A percentile compares a stretch with the other conserved stretches of the same genome.
Conservation (phyloP, 2,329 filamentous ascomycete genomes). For the Trichoderma koningii region DNA sequence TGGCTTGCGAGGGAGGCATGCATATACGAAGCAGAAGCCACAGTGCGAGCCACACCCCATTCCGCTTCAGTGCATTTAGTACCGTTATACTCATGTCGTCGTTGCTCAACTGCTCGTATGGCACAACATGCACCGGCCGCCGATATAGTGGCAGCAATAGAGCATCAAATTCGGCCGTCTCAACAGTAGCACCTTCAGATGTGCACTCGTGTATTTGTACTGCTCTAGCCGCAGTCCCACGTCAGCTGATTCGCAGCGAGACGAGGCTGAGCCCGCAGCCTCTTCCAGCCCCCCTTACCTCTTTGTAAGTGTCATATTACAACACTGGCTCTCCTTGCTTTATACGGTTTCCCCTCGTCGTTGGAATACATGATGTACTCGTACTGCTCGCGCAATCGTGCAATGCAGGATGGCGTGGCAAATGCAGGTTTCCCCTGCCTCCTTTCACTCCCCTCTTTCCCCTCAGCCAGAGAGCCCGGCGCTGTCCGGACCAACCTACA, state of each 20-base stretch:
- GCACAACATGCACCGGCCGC: background rate
- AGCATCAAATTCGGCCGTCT: background rate
- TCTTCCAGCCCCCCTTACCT: constrained; percentile 16
- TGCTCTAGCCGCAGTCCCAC: constrained; percentile 8
- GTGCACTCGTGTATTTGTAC: constrained; percentile 2
- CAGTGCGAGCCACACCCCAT: constrained; percentile 1
- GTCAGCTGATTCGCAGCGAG: constrained; percentile 25
- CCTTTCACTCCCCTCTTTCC: background rate
- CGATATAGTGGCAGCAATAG: background rate
- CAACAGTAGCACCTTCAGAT: background rate
- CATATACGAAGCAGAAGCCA: background rate
- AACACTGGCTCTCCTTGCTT: too few relatives aligned
- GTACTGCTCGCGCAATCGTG: background rate
- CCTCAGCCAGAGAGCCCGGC: background rate
- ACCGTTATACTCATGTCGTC: too few relatives aligned
- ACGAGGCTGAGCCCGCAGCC: constrained; percentile 24
- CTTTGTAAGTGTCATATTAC: background rate
- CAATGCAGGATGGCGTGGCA: constrained; percentile 13
- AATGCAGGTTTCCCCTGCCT: constrained; percentile 10
- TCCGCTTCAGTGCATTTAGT: too few relatives aligned
- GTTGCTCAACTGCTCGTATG: too few relatives aligned
- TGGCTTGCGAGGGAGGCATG: background rate
- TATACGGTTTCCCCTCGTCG: constrained; percentile 1
- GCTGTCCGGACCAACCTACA: constrained; percentile 8
- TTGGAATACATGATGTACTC: background rate